Conservation (phyloP, 169 alveolate species). For the Eimeria sp. region DNA sequence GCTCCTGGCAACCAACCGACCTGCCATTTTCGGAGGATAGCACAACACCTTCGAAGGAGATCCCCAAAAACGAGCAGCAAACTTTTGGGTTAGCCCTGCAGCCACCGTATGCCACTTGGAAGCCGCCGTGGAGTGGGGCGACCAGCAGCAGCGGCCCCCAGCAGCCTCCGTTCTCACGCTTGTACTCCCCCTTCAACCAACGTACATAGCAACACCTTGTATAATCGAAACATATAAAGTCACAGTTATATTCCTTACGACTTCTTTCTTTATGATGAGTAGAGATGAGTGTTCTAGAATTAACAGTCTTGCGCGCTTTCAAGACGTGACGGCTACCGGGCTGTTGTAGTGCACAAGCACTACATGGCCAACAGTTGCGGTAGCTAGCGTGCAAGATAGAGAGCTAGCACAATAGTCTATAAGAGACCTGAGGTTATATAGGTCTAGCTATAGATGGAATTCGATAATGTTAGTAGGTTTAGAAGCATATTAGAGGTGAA, state of each 20-base stretch:
- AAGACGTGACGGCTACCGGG: background rate
- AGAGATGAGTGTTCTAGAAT: background rate
- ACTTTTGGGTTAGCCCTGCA: conserved; percentile 15
- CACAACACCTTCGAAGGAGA: conserved; percentile 56
- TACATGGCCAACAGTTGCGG: too few relatives aligned
- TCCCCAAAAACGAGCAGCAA: conserved; percentile 68
- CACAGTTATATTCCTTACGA: background rate
- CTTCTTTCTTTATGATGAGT: background rate
- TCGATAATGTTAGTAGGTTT: too few relatives aligned
- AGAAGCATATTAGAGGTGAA: too few relatives aligned
- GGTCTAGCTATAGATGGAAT: too few relatives aligned
- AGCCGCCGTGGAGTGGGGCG: conserved; percentile 68
- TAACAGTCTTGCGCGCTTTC: background rate
- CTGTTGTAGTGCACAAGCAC: too few relatives aligned
- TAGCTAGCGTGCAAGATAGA: too few relatives aligned
- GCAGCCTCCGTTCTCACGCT: conserved; percentile 10
- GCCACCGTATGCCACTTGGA: conserved; percentile 28
- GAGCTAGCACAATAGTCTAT: too few relatives aligned
- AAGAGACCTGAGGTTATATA: too few relatives aligned
- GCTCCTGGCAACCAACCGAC: background rate
- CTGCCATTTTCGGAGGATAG: conserved; percentile 70
- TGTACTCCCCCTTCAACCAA: background rate
- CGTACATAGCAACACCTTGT: background rate
- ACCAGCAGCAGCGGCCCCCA: conserved; percentile 38
- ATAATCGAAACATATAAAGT: background rate